Percentiles rank a stretch among this genome's conserved stretches.
Conservation (phyloP, 2,329 filamentous ascomycete genomes). For the Neonectria faginata region DNA sequence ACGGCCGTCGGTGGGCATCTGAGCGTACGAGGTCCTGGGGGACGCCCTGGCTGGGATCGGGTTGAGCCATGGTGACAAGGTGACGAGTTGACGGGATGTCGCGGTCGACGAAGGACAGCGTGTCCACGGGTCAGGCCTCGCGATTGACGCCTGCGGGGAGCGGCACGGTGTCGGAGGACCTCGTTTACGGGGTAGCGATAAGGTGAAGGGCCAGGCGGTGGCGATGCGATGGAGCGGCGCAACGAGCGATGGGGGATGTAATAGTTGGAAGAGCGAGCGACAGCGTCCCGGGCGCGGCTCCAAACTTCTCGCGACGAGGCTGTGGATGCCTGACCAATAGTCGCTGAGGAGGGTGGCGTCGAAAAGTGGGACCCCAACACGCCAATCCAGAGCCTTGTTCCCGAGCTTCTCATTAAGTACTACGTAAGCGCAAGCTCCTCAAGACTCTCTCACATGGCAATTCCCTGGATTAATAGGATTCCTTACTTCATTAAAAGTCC, state of each 20-base stretch:
- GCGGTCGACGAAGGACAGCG: constrained; percentile 33
- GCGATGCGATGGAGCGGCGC: constrained; percentile 40
- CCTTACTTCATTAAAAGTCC: too few species aligned
- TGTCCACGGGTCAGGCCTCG: constrained; percentile 30
- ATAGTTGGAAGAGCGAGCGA: constrained; percentile 38
- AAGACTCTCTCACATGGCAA: not conserved
- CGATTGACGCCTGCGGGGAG: constrained; percentile 34
- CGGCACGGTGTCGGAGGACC: constrained; percentile 14
- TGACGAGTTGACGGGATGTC: constrained; percentile 25
- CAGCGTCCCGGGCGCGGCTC: constrained; percentile 44
- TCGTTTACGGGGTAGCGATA: constrained; percentile 17
- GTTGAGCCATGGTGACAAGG: constrained; percentile 53
- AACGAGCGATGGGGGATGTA: constrained; percentile 34
- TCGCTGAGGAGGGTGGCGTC: not conserved
- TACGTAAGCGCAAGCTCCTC: too few species aligned
- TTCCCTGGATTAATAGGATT: not conserved
- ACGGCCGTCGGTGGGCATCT: constrained; percentile 5
- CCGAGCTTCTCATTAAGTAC: not conserved
- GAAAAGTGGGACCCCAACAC: constrained; percentile 40
- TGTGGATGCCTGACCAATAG: constrained; percentile 46
- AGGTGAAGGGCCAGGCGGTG: constrained; percentile 19
- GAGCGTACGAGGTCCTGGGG: constrained; percentile 56
- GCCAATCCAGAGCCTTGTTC: constrained; percentile 10
- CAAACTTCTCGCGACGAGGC: constrained; percentile 56
- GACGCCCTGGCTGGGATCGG: constrained; percentile 57